Evolutionary conservation across 768 basidiomycete species (phyloP).

Genomic region (Lactifluus piperatus): DNA sequence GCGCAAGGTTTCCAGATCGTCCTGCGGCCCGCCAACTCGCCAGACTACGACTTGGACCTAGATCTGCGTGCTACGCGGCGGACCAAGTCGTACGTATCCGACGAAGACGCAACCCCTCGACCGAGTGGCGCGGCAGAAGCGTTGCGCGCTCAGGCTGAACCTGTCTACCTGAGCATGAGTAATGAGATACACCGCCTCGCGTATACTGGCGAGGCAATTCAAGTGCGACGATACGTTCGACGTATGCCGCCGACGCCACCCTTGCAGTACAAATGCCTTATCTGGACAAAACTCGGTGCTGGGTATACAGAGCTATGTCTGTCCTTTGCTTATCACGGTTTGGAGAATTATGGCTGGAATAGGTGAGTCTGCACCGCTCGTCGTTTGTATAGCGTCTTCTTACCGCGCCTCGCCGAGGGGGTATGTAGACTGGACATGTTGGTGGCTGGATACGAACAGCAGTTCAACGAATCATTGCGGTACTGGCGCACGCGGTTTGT

Average conservation of each 20-base stretch:
- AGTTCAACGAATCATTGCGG: conserved; percentile 72
- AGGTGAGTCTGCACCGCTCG: conserved; percentile 36
- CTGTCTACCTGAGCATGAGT: conserved; percentile 88
- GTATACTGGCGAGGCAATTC: conserved; percentile 85
- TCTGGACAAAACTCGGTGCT: conserved; percentile 87
- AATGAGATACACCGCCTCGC: conserved; percentile 92
- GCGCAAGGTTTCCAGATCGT: conserved; percentile 95
- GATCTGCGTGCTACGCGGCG: conserved; percentile 33
- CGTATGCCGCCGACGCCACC: conserved; percentile 54
- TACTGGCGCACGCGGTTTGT: conserved; percentile 95
- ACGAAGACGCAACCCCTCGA: conserved; percentile 44
- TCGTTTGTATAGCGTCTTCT: neutral
- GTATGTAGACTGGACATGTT: conserved; percentile 68
- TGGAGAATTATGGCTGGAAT: conserved; percentile 85
- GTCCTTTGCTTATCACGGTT: conserved; percentile 65
- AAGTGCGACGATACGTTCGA: conserved; percentile 79
- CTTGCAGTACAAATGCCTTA: conserved; percentile 77
- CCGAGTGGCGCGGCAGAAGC: conserved; percentile 61
- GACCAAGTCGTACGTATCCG: conserved; percentile 48
- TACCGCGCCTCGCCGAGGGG: neutral
- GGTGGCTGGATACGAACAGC: conserved; percentile 72
- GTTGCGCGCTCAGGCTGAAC: conserved; percentile 48
- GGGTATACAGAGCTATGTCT: conserved; percentile 78
- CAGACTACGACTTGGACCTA: conserved; percentile 27
- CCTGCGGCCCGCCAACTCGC: conserved; percentile 35